phyloP scores from a whole-genome alignment of 2,329 filamentous ascomycete genomes.

The Aureobasidium uvarum region DNA sequence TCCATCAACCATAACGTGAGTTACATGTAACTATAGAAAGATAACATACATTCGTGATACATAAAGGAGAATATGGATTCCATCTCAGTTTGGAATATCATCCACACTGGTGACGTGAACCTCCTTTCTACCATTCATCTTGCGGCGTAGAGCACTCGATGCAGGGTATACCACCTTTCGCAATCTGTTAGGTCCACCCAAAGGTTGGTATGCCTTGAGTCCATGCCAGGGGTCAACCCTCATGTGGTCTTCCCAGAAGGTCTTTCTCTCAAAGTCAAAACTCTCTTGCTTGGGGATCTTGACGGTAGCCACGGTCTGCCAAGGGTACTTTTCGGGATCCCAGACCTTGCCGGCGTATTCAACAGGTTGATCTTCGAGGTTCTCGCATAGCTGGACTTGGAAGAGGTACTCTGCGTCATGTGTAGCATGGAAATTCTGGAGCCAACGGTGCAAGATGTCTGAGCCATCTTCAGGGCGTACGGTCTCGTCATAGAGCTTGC shows the following conservation, averaged over 20 bases:
- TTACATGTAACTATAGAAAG: neutral
- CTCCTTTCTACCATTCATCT: slow-evolving; percentile 43
- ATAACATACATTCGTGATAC: slow-evolving; percentile 6
- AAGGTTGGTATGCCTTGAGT: slow-evolving; percentile 43
- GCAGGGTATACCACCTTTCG: slow-evolving; percentile 43
- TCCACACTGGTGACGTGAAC: slow-evolving; percentile 41
- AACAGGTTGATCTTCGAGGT: slow-evolving; percentile 49
- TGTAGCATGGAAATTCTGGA: slow-evolving; percentile 42
- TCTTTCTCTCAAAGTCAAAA: slow-evolving; percentile 43
- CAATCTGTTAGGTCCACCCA: slow-evolving; percentile 44
- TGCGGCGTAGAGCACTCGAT: slow-evolving; percentile 39
- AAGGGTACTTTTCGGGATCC: slow-evolving; percentile 51
- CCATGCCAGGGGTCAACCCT: slow-evolving; percentile 47
- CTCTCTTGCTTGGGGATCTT: slow-evolving; percentile 45
- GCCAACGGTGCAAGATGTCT: slow-evolving; percentile 44
- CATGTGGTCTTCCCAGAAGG: slow-evolving; percentile 49
- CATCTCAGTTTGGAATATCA: slow-evolving; percentile 40
- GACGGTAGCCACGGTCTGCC: slow-evolving; percentile 47
- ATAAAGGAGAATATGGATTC: neutral
- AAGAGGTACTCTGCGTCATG: slow-evolving; percentile 48
- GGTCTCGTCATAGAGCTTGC: slow-evolving; percentile 43
- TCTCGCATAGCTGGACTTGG: slow-evolving; percentile 49
- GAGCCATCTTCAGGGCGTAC: slow-evolving; percentile 41
- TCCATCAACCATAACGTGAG: no score
- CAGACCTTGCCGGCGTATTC: slow-evolving; percentile 47